Evolutionary conservation across 2,329 filamentous ascomycete genomes (phyloP).

Genomic region (Purpureocillium takamizusanense): DNA sequence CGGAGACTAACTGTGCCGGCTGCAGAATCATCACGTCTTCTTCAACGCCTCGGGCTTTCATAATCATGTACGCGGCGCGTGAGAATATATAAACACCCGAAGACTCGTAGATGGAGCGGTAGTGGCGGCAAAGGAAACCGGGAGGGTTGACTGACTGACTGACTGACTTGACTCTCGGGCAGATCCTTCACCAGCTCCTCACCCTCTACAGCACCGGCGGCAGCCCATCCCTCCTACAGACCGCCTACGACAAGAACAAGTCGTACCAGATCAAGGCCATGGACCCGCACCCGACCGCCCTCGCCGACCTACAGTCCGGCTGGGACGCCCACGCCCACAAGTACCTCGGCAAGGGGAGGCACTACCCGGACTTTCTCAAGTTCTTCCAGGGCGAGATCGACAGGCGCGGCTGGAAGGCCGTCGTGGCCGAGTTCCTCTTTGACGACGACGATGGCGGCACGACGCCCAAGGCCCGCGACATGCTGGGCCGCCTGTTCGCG

Average conservation of each 20-base stretch:
- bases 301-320: conserved; percentile 45
- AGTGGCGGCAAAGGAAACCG: too few relatives aligned
- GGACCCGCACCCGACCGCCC: conserved; percentile 35
- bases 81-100: too few relatives aligned
- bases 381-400: conserved; percentile 73
- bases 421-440: conserved; percentile 62
- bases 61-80: conserved; percentile 65
- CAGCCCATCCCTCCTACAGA: conserved; percentile 45
- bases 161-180: conserved; percentile 4
- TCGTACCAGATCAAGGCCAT: conserved; percentile 54
- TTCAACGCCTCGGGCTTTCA: conserved; percentile 72
- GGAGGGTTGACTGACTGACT: conserved; percentile 1
- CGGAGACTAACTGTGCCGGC: not conserved
- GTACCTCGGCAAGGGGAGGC: conserved; percentile 51
- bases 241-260: conserved; percentile 55
- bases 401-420: conserved; percentile 45
- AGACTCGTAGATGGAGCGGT: too few relatives aligned
- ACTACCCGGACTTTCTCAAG: conserved; percentile 65
- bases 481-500: conserved; percentile 60
- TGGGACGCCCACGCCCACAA: conserved; percentile 40
- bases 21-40: conserved; percentile 62
- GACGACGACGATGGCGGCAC: too few relatives aligned
- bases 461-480: conserved; percentile 55
- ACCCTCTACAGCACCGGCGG: conserved; percentile 71
- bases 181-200: conserved; percentile 66